Percentiles rank a stretch among this genome's conserved stretches.
phyloP scores from a whole-genome alignment of 495 filamentous ascomycete species.

The Podospora didyma region DNA sequence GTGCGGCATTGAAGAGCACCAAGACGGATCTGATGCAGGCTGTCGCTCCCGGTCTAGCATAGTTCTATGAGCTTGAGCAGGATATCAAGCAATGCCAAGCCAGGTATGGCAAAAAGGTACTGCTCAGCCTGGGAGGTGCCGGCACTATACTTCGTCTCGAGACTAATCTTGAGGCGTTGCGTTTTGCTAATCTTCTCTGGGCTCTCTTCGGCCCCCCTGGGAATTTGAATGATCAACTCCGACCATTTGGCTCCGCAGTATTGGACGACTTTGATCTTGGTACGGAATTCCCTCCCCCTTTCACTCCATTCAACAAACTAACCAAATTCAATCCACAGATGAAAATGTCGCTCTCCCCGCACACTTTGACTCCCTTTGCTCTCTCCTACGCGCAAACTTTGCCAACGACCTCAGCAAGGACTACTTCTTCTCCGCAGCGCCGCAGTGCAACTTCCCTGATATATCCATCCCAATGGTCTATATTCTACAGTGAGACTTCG shows the following conservation, averaged over 20 bases:
- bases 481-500: conserved; percentile 16
- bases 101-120: conserved; percentile 53
- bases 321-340: background rate
- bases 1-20: background rate
- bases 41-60: conserved; percentile 6
- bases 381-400: conserved; percentile 8
- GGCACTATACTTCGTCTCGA: conserved; percentile 44
- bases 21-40: conserved; percentile 4
- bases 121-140: conserved; percentile 60
- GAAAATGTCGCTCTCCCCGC: conserved; percentile 21
- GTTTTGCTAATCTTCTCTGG: conserved; percentile 50
- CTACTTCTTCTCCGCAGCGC: conserved; percentile 55
- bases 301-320: background rate
- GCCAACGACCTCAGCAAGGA: conserved; percentile 5
- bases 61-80: conserved; percentile 9
- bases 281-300: background rate
- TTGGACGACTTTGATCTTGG: conserved; percentile 58
- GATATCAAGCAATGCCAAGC: conserved; percentile 59
- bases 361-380: conserved; percentile 11
- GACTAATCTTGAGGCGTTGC: conserved; percentile 43
- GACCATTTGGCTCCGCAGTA: conserved; percentile 50
- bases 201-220: conserved; percentile 18
- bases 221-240: conserved; percentile 14
- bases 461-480: conserved; percentile 14
- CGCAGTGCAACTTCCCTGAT: conserved; percentile 53